A percentile compares a stretch with the other conserved stretches of the same genome.
Evolutionary conservation across 2,329 filamentous ascomycete genomes (phyloP).

Genomic region (Penicillium frequentans): DNA sequence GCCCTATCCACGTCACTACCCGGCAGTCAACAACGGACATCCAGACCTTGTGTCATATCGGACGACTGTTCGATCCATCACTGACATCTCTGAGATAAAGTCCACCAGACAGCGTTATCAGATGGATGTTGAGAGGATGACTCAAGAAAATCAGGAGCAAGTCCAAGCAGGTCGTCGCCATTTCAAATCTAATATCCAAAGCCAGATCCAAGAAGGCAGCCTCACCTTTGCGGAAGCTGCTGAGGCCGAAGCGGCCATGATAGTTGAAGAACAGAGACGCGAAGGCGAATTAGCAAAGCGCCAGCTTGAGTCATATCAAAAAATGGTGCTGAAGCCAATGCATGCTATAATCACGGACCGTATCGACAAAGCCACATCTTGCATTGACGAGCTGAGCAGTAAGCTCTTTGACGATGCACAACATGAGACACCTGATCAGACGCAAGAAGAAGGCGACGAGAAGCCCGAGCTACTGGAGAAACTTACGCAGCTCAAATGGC

Average conservation of each 20-base stretch:
- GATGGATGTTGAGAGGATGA: constrained; percentile 52
- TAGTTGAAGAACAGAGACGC: constrained; percentile 66
- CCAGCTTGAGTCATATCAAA: constrained; percentile 83
- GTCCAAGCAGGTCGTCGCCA: constrained; percentile 62
- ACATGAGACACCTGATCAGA: constrained; percentile 71
- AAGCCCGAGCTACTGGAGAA: constrained; percentile 92
- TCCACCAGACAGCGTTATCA: constrained; percentile 59
- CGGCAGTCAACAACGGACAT: constrained; percentile 93
- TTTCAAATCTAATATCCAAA: constrained; percentile 73
- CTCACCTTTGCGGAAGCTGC: constrained; percentile 83
- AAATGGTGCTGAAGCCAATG: constrained; percentile 76
- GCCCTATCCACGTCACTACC: constrained; percentile 90
- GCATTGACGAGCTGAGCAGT: constrained; percentile 72
- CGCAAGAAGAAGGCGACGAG: constrained; percentile 93
- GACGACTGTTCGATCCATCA: constrained; percentile 69
- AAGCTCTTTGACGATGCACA: constrained; percentile 72
- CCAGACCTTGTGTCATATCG: constrained; percentile 81
- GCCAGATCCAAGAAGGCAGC: constrained; percentile 72
- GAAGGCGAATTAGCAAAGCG: constrained; percentile 73
- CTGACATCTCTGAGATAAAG: constrained; percentile 71
- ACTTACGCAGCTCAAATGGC: constrained; percentile 91
- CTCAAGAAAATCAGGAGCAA: constrained; percentile 54
- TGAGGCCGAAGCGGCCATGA: constrained; percentile 73
- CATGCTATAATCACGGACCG: constrained; percentile 77
- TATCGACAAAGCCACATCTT: constrained; percentile 69